These are phyloP conservation scores for Larix kaempferi DNA, from an alignment of 75 land plant genomes.

Conservation along the genomic window DNA sequence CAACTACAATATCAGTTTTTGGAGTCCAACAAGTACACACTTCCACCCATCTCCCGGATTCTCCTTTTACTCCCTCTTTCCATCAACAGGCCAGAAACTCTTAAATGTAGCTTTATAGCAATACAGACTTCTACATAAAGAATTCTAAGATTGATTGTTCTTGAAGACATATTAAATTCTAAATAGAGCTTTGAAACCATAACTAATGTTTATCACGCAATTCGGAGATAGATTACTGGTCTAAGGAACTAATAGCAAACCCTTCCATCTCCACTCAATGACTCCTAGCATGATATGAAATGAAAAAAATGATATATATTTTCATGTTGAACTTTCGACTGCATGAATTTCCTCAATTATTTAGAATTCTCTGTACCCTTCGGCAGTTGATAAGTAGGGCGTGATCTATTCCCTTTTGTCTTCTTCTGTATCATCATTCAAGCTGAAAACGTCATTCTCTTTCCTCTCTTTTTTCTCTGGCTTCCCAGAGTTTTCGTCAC, in stretches of 20 bases:
- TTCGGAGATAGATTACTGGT: background rate
- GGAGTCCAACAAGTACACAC: background rate
- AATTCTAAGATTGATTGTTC: background rate
- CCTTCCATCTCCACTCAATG: background rate
- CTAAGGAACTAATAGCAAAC: background rate
- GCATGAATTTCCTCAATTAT: constrained; percentile 3
- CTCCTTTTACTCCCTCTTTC: background rate
- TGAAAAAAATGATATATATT: background rate
- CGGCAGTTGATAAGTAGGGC: background rate
- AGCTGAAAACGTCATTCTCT: constrained; percentile 27
- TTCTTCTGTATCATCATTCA: constrained; percentile 20
- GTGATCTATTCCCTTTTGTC: constrained; percentile 22
- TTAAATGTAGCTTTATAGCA: background rate
- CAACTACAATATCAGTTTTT: background rate
- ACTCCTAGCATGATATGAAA: background rate
- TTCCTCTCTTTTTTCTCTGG: constrained; percentile 34
- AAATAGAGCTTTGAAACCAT: background rate
- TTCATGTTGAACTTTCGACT: background rate
- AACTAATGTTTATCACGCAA: background rate
- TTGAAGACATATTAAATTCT: background rate
- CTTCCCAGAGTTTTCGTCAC: constrained; percentile 22
- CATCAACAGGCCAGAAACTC: background rate
- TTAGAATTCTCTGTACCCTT: background rate
- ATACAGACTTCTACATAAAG: background rate
- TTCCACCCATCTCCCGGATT: background rate